Percentiles rank a stretch among this genome's conserved stretches.
Conservation (phyloP, 2,329 filamentous ascomycete species). For the Exophiala mesophila region DNA sequence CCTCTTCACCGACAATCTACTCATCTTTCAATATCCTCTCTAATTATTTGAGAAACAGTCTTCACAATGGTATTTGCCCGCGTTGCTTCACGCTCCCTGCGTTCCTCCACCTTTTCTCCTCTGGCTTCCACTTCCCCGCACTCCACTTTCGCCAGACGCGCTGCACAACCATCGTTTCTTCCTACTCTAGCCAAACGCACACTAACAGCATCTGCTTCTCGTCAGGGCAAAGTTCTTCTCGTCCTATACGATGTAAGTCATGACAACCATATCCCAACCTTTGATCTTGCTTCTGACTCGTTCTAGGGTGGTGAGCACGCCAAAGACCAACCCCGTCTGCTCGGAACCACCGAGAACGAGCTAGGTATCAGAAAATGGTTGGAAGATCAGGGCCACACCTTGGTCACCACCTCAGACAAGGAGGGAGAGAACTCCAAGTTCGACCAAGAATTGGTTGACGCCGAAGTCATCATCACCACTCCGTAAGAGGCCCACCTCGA, state of each 20-base stretch:
- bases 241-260: constrained; percentile 81
- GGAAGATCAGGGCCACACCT: constrained; percentile 91
- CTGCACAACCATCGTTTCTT: constrained; percentile 28
- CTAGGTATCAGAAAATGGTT: constrained; percentile 96
- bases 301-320: constrained; percentile 72
- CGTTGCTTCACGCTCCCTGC: constrained; percentile 53
- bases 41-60: constrained; percentile 1
- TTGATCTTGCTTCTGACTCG: not conserved
- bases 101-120: constrained; percentile 45
- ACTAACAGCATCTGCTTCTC: constrained; percentile 60
- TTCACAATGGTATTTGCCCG: constrained; percentile 60
- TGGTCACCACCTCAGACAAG: constrained; percentile 97
- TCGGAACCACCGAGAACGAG: constrained; percentile 97
- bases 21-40: constrained; percentile 7
- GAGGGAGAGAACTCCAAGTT: constrained; percentile 90
- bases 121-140: constrained; percentile 34
- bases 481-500: constrained; percentile 72
- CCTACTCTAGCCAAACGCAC: constrained; percentile 39
- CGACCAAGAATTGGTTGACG: constrained; percentile 91
- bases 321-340: constrained; percentile 77
- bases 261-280: not conserved
- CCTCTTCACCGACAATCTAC: constrained; percentile 4
- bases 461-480: constrained; percentile 98
- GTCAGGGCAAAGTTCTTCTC: constrained; percentile 91
- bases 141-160: constrained; percentile 43